Base-by-base conservation (phyloP, 2,329 filamentous ascomycete genomes). In the Waltergamsia citrina region DNA sequence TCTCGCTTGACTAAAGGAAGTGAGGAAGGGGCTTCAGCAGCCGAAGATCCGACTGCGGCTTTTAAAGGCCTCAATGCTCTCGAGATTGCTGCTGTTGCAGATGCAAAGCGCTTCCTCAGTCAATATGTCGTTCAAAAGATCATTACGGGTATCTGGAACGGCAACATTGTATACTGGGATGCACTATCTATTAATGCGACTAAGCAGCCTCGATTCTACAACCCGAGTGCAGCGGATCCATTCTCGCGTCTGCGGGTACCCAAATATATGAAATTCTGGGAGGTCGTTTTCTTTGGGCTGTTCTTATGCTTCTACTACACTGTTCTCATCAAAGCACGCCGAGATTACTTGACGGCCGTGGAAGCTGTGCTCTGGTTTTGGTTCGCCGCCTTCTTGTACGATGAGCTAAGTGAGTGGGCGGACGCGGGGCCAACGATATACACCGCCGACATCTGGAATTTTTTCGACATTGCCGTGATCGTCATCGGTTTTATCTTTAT, bases 361-460 rank as follows among this genome's bases (percentile, higher is more conserved):
- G 87, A 95, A 53, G 59, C 81, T 3, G 51, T 85, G 12, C 70
- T 95, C 27, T 92, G 90, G 51, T 57, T 94, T 33, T 94, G 86
- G 83, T 81, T 94, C 45, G 78, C 78, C 5, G 82, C 85, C 7
- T 94, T 94, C 60, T 77, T 83, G 25, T 93, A 92, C 49, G 87
- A 94, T 45, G 87, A 88, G 56, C 65, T 92, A 37, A 83, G 81
- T 46, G 85, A 93, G 47, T 86, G 85, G 62, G 71, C 78, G 34
- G 86, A 95, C 60, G 86, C 88, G 1, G 88, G 88, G 0, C 80
- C 85, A 21, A 74, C 88, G 24, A 93, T 94, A 48, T 93, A 93
- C 49, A 74, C 81, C 5, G 78, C 81, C 7, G 85, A 92, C 48
- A 79, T 93, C 33, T 92, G 83, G 85, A 85, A 82, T 43, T 51